A percentile compares a stretch with the other conserved stretches of the same genome.
Conservation (phyloP, 768 basidiomycete genomes). For the Macrolepiota fuliginosa region DNA sequence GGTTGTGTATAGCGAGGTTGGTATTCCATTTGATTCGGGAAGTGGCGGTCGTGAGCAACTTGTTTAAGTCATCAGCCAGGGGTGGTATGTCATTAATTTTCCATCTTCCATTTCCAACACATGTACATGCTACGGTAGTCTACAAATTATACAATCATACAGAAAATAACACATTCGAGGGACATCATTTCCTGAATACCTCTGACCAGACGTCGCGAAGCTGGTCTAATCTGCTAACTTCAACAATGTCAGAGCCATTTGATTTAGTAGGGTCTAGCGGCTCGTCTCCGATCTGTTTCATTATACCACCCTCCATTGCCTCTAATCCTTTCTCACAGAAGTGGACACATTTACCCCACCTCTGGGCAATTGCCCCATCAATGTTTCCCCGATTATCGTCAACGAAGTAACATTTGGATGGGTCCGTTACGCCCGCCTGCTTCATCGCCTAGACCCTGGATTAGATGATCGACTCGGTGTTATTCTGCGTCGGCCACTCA, state of each 20-base stretch:
- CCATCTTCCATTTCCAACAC: not conserved
- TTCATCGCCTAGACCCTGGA: conserved; percentile 54
- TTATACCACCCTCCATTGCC: conserved; percentile 59
- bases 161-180: not conserved
- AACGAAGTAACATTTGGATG: conserved; percentile 72
- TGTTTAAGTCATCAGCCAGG: not conserved
- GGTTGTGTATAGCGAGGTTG: conserved; percentile 69
- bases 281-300: conserved; percentile 44
- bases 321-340: conserved; percentile 71
- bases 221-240: conserved; percentile 60
- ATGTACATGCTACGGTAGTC: not conserved
- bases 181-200: conserved; percentile 47
- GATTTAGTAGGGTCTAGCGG: conserved; percentile 27
- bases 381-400: conserved; percentile 78
- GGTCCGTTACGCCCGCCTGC: conserved; percentile 58
- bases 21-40: conserved; percentile 51
- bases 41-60: not conserved
- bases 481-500: conserved; percentile 21
- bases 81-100: not conserved
- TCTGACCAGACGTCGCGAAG: conserved; percentile 73
- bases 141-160: conserved; percentile 5
- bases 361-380: conserved; percentile 56
- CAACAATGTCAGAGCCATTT: conserved; percentile 43
- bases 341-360: conserved; percentile 75
- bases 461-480: not conserved